Conservation (phyloP, 805 yeast genomes). For the Candida ponderosae region DNA sequence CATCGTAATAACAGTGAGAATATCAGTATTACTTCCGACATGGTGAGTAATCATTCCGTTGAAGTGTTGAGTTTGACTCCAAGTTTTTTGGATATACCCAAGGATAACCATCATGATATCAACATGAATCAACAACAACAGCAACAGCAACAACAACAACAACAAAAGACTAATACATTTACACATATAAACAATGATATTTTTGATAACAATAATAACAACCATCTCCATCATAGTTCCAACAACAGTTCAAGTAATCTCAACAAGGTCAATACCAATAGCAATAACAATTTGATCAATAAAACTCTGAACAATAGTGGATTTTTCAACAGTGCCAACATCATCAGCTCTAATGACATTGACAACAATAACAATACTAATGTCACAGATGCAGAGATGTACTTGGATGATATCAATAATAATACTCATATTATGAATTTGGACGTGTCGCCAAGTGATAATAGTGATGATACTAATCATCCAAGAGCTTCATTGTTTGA, state of each 20-base stretch:
- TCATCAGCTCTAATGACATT: constrained; percentile 1
- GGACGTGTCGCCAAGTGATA: background rate
- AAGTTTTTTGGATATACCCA: constrained; percentile 30
- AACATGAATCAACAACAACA: background rate
- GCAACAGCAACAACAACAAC: background rate
- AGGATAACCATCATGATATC: constrained; percentile 5
- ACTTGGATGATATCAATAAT: background rate
- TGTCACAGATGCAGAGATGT: background rate
- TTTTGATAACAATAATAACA: constrained; percentile 2
- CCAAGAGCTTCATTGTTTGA: constrained; percentile 2
- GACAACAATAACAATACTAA: background rate
- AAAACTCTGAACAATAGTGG: too few species aligned
- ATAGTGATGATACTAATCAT: background rate
- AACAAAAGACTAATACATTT: too few species aligned
- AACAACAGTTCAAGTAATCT: background rate
- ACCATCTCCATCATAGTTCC: background rate
- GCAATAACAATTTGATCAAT: background rate
- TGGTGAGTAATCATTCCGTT: constrained; percentile 14
- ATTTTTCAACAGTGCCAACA: constrained; percentile 2
- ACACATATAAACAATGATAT: constrained; percentile 3
- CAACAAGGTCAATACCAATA: background rate
- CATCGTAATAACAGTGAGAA: background rate
- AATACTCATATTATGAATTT: background rate
- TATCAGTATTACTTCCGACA: background rate
- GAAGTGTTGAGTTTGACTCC: constrained; percentile 34